A percentile compares a stretch with the other conserved stretches of the same genome.
These are phyloP conservation scores for Torulaspora microellipsoides DNA, from an alignment of 805 yeast species.

Conservation along the genomic window DNA sequence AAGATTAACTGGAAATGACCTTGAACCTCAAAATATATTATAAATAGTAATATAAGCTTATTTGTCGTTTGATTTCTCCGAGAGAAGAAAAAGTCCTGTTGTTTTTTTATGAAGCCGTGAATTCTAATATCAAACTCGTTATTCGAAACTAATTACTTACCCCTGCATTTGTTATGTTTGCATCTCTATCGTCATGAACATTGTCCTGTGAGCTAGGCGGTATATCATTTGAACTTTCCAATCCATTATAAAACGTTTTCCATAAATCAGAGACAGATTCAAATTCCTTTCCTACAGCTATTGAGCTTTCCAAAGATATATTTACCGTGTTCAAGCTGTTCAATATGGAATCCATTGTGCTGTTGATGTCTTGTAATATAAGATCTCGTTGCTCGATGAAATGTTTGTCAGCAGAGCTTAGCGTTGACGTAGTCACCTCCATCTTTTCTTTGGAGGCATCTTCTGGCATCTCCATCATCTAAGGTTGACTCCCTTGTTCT, in stretches of 20 bases:
- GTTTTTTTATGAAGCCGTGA: not conserved
- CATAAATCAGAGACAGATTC: slow-evolving; percentile 67
- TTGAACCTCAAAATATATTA: too few relatives aligned
- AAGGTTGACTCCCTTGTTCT: not conserved
- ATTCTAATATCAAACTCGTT: too few relatives aligned
- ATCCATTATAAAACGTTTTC: slow-evolving; percentile 60
- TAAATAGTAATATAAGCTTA: too few relatives aligned
- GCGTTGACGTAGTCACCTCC: not conserved
- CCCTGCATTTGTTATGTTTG: too few relatives aligned
- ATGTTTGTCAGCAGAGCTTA: slow-evolving; percentile 21
- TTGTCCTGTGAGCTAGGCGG: slow-evolving; percentile 8
- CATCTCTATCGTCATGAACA: slow-evolving; percentile 1
- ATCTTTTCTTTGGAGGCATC: slow-evolving; percentile 1
- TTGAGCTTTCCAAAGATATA: slow-evolving; percentile 59
- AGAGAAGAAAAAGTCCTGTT: not conserved
- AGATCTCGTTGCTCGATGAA: slow-evolving; percentile 31
- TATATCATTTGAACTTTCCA: slow-evolving; percentile 20
- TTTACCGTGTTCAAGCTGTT: slow-evolving; percentile 61
- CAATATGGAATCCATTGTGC: slow-evolving; percentile 58
- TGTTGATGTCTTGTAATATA: slow-evolving; percentile 30
- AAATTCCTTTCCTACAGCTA: slow-evolving; percentile 73
- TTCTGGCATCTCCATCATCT: slow-evolving; percentile 1
- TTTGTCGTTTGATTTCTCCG: too few relatives aligned
- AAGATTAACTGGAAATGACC: not conserved
- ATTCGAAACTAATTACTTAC: too few relatives aligned